Base-by-base conservation (phyloP, 106 monocot species). In the Ottelia alismoides region DNA sequence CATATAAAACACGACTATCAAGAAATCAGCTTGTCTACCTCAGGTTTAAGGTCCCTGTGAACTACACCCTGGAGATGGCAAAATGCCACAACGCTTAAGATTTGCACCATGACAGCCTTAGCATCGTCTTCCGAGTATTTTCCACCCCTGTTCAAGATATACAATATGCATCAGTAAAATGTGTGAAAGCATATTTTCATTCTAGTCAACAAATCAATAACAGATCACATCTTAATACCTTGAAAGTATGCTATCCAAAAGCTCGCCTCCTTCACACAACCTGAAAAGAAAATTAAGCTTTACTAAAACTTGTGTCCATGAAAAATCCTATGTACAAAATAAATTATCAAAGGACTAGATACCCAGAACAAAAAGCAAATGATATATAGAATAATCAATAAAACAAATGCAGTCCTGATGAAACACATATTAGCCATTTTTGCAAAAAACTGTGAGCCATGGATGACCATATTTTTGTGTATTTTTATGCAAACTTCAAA, bases 61-160 rank as follows among this genome's bases (percentile, higher is more conserved):
- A 93, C 84, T 45, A 81, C 93, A 61, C 93, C 92, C 46, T 93
- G 93, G 23, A 93, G 80, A 84, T 93, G 93, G 51, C 87, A 93
- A 60, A 83, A 93, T 19, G 93, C 68, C 5, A 76, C 93, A 22
- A 78, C 84, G 66, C 70, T 78, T 51, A 93, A 59, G 28, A 93
- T 93, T 60, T 93, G 93, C 31, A 87, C 69, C 72, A 93, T 66
- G 11, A 93, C 83, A 56, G 52, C 60, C 51, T 88, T 93, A 32
- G 93, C 83, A 76, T 93, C 93, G 50, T 84, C 80, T 71, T 93
- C 93, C 2, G 75, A 78, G 30, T 93, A 93, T 65, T 83, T 93
- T 60, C 93, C 93, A 27, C 87, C 93, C 65, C 93, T 93, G 60
- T 31, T 20, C 2, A 3, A 46, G 23, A 30, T 55, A 70, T 1